These are phyloP conservation scores for Circinella minor DNA, from an alignment of 371 early-diverging fungal genomes.

Conservation along the genomic window DNA sequence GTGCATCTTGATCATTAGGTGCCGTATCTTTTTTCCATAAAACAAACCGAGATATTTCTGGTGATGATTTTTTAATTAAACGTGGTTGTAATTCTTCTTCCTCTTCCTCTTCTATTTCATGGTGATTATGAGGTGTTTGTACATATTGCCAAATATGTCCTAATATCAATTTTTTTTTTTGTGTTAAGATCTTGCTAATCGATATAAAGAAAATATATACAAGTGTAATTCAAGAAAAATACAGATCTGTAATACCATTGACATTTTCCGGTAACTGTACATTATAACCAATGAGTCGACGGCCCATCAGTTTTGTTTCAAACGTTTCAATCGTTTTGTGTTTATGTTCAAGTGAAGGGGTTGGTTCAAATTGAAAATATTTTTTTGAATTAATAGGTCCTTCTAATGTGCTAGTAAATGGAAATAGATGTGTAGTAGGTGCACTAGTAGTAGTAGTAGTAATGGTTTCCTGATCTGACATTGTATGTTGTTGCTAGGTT, in stretches of 20 bases:
- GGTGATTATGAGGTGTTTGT: not conserved
- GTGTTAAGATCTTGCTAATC: no score
- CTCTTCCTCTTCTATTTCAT: not conserved
- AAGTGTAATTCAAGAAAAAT: not conserved
- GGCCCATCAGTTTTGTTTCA: constrained; percentile 17
- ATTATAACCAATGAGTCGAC: constrained; percentile 14
- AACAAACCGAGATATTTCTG: constrained; percentile 3
- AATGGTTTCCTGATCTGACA: not conserved
- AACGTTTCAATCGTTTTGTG: constrained; percentile 1
- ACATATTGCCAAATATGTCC: constrained; percentile 15
- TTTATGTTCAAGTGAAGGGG: not conserved
- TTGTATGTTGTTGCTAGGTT: not conserved
- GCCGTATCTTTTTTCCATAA: constrained; percentile 28
- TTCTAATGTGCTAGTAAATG: constrained; percentile 16
- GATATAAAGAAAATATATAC: no score
- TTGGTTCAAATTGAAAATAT: constrained; percentile 9
- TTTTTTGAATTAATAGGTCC: constrained; percentile 18
- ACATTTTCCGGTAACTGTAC: constrained; percentile 5
- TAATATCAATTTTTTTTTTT: not conserved
- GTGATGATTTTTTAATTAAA: not conserved
- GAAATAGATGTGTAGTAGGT: constrained; percentile 16
- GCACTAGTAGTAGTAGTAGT: not conserved
- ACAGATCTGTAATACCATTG: constrained; percentile 8
- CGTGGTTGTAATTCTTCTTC: not conserved
- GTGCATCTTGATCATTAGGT: constrained; percentile 21